Conservation (phyloP, 1,284 basidiomycete species). For the Pulchroboletus neoregius region DNA sequence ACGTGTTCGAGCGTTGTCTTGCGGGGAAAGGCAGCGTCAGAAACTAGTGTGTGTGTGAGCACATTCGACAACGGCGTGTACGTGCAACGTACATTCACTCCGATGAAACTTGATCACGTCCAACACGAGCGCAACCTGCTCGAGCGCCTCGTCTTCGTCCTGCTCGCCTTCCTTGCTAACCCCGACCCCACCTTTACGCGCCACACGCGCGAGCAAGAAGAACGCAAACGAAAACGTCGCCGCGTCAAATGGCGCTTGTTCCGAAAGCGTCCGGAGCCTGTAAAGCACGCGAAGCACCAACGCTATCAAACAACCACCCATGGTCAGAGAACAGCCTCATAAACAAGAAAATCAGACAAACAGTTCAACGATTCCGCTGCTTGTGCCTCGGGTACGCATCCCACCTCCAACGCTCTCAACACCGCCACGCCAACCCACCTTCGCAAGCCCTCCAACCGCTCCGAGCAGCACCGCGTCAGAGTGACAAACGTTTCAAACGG, state of each 20-base stretch:
- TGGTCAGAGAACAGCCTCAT: background rate
- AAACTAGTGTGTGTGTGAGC: slow-evolving; percentile 42
- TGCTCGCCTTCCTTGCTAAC: slow-evolving; percentile 31
- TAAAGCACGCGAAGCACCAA: slow-evolving; percentile 86
- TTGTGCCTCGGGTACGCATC: slow-evolving; percentile 69
- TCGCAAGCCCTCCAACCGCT: slow-evolving; percentile 63
- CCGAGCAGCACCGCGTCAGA: slow-evolving; percentile 64
- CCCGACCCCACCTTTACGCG: slow-evolving; percentile 64
- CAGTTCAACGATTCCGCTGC: slow-evolving; percentile 67
- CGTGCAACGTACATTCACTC: slow-evolving; percentile 75
- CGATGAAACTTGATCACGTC: slow-evolving; percentile 87
- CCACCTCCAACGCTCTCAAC: slow-evolving; percentile 64
- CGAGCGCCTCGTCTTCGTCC: slow-evolving; percentile 72
- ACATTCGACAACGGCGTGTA: too few species aligned
- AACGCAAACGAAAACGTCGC: slow-evolving; percentile 82
- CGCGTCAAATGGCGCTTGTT: slow-evolving; percentile 80
- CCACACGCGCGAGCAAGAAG: slow-evolving; percentile 73
- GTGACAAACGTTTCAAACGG: slow-evolving; percentile 73
- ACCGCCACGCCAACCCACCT: slow-evolving; percentile 79
- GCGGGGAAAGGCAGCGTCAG: slow-evolving; percentile 69
- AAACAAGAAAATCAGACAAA: slow-evolving; percentile 35
- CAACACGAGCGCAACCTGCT: slow-evolving; percentile 84
- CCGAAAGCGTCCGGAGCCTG: slow-evolving; percentile 78
- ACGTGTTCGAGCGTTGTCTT: slow-evolving; percentile 68
- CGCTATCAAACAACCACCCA: slow-evolving; percentile 39